These are phyloP conservation scores for carrot (Daucus carota) DNA, from an alignment of 129 eudicot genomes.

Conservation along the genomic window DH1_v3.0 NC_030389.2:6421501-6422000, in stretches of 20 bases:
- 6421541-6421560: background rate
- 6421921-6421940: background rate
- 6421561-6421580: slow-evolving; percentile 87
- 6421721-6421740: slow-evolving; percentile 61
- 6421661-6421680: slow-evolving; percentile 44
- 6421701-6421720: slow-evolving; percentile 55
- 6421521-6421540: background rate
- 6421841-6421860: slow-evolving; percentile 45
- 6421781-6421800: slow-evolving; percentile 41
- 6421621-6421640: slow-evolving; percentile 60
- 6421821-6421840: slow-evolving; percentile 64
- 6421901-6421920: background rate
- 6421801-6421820: slow-evolving; percentile 67
- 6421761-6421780: slow-evolving; percentile 62
- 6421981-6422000: background rate
- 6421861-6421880: slow-evolving; percentile 37
- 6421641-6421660: slow-evolving; percentile 38
- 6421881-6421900: background rate
- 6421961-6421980: background rate
- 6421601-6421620: slow-evolving; percentile 77
- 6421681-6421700: slow-evolving; percentile 46
- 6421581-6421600: slow-evolving; percentile 72
- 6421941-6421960: background rate
- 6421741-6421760: slow-evolving; percentile 48
- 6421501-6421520: background rate